These are phyloP conservation scores for Russula sp. DNA, from an alignment of 768 basidiomycete species.

Conservation along the genomic window DNA sequence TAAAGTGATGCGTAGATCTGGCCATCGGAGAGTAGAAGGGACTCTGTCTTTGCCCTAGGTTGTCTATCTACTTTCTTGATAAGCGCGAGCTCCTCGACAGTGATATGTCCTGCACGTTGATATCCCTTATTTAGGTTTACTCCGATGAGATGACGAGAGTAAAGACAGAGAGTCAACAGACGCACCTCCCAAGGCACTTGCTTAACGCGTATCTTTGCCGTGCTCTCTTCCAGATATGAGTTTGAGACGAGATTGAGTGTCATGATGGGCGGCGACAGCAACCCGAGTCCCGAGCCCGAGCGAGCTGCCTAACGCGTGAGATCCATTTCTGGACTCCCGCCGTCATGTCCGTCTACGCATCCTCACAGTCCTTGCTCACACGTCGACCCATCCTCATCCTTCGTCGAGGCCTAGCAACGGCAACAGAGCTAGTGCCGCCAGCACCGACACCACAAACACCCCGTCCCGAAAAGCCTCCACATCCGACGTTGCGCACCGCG, in stretches of 20 bases:
- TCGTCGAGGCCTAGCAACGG: conserved; percentile 13
- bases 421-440: conserved; percentile 6
- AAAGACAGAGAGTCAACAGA: not conserved
- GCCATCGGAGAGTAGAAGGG: conserved; percentile 75
- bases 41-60: conserved; percentile 62
- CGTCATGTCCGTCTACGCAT: not conserved
- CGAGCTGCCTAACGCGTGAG: not conserved
- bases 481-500: conserved; percentile 43
- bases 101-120: conserved; percentile 87
- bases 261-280: conserved; percentile 36
- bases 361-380: not conserved
- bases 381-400: not conserved
- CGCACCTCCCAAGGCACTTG: conserved; percentile 94
- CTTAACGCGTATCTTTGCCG: conserved; percentile 82
- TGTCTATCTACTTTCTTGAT: conserved; percentile 90
- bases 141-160: not conserved
- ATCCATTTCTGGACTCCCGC: conserved; percentile 1
- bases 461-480: conserved; percentile 16
- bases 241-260: conserved; percentile 73
- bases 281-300: not conserved
- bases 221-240: conserved; percentile 77
- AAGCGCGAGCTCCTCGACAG: conserved; percentile 75
- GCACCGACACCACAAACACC: not conserved
- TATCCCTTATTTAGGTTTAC: conserved; percentile 61
- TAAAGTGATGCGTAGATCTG: conserved; percentile 81